Conservation (phyloP, 805 yeast genomes). For the Saccharomyces eubayanus region DNA sequence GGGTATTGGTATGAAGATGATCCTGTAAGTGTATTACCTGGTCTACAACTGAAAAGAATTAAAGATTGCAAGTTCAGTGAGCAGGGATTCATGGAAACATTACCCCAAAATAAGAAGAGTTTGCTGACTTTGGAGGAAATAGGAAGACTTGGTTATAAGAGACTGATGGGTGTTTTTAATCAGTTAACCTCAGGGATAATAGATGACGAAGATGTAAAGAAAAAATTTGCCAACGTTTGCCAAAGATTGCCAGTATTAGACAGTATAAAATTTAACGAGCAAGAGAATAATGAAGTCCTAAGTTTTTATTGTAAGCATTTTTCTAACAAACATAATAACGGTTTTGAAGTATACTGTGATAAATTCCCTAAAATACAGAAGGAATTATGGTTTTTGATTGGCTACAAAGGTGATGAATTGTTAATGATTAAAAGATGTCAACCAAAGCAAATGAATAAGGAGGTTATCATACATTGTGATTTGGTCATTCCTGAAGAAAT, state of each 20-base stretch:
- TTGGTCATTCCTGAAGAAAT: conserved; percentile 44
- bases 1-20: conserved; percentile 80
- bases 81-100: conserved; percentile 10
- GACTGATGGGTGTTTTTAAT: conserved; percentile 13
- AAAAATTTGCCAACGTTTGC: conserved; percentile 46
- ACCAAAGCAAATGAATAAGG: conserved; percentile 36
- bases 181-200: conserved; percentile 4
- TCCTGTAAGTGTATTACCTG: conserved; percentile 41
- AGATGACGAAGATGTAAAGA: conserved; percentile 35
- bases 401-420: conserved; percentile 44
- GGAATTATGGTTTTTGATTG: conserved; percentile 86
- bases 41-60: conserved; percentile 32
- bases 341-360: conserved; percentile 65
- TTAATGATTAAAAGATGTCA: conserved; percentile 67
- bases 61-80: conserved; percentile 14
- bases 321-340: conserved; percentile 40
- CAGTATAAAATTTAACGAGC: conserved; percentile 38
- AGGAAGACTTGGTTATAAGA: conserved; percentile 36
- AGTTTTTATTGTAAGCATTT: conserved; percentile 44
- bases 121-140: conserved; percentile 32
- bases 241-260: conserved; percentile 49
- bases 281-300: conserved; percentile 32
- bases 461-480: conserved; percentile 32
- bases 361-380: conserved; percentile 84
- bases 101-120: conserved; percentile 5